Base-by-base conservation (phyloP, 2,329 filamentous ascomycete genomes). In the Chrysosporium keratinophilum region DNA sequence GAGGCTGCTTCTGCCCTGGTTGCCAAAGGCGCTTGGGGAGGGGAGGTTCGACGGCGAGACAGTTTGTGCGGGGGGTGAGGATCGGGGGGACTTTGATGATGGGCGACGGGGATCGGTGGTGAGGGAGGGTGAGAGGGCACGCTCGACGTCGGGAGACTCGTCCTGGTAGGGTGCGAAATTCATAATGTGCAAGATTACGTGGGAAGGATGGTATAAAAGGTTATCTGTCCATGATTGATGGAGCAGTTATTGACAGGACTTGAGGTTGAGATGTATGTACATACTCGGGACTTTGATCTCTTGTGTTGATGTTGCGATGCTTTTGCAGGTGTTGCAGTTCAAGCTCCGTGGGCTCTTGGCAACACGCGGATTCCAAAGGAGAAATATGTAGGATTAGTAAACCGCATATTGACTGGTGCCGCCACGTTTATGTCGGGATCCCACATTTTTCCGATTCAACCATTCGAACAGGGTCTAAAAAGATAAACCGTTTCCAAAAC, bases 151-250 rank as follows among this genome's bases (percentile, higher is more conserved):
- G 9, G 93, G 93, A 14, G 86, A 85, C 47, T 85, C 85, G 70
- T 91, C 91, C 75, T 97, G 93, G 73, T 97, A 98, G 37, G 93
- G 93, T 44, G 93, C 93, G 69, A 97, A 98, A 74, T 96, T 87
- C 87, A 93, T 93, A 54, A 63, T 74, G 57, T 58, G 19, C 10
- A 23, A 23, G 3, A 37, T 28, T 40, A 20, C 5, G 23, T n/a
- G 7, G 43, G 4, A n/a, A n/a, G 28, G 10, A 31, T 19, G 6
- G 5, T 19, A 11, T 34, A 35, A 12, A 5, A 37, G 35, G 19
- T 19, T 47, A 46, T 47, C 20, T 42, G 15, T 34, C 49, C 49
- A 51, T 51, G 31, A 39, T 35, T 20, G 40, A 41, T 10, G 35
- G 11, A 9, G 9, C 33, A 9, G 23, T 28, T 28, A 28, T 47